Base-by-base conservation (phyloP, 495 filamentous ascomycete species). In the Penicillium egyptiacum region DNA sequence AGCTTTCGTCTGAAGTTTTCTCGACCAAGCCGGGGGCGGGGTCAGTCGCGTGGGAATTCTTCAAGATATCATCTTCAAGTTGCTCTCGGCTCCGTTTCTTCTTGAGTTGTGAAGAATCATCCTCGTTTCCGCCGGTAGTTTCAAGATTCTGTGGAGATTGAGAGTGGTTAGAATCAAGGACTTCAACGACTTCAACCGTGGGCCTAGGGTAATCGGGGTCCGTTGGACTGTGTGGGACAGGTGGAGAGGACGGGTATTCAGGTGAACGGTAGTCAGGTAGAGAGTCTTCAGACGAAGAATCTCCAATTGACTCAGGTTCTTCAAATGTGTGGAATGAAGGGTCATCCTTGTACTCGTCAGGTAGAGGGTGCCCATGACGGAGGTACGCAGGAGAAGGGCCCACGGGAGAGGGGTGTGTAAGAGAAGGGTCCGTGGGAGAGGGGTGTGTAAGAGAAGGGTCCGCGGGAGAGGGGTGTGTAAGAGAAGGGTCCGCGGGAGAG, bases 21-120 rank as follows among this genome's bases (percentile, higher is more conserved):
- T 46, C 25, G 11, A 25, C 30, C 44, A 46, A 46, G 25, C 44
- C 28, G 22, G 44, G 47, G 9, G 53, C 30, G 42, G 35, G 30
- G 19, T 45, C 44, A 12, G 42, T 45, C 23, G 19, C 43, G 6
- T 62, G 50, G 17, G 45, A n/a, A 20, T 61, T 50, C 53, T 73
- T 68, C 1, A 63, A 40, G 14, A 57, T 56, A 22, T 77, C 79
- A 37, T 72, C 70, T 56, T 82, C 78, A 31, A 83, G 64, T 49
- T 81, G 77, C 44, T 83, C 81, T 44, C 75, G 57, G 60, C 80
- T 83, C 50, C 81, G 65, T 59, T 83, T 83, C 67, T 80, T 82
- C 57, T 70, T 76, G 8, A 66, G 56, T 17, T 70, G 68, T 5
- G 52, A 25, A 16, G 54, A 42, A 16, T 59, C 62, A 28, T 62